phyloP scores from a whole-genome alignment of 164 flowering plant genomes.

The Malania oleifera region DNA sequence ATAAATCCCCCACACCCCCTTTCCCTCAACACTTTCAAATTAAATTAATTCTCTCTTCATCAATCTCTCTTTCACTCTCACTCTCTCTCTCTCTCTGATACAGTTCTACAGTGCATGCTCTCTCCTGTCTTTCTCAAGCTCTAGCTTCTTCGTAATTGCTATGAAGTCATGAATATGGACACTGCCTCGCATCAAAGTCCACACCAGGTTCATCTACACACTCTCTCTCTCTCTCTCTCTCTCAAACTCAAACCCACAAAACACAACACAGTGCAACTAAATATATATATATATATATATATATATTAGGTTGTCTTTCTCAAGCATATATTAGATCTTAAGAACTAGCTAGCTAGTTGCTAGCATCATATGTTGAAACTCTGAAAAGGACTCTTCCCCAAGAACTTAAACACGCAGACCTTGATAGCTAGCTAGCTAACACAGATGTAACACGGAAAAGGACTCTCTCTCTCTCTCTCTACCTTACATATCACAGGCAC shows the following conservation, averaged over 20 bases:
- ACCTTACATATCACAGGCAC: no score
- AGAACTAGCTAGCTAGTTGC: no score
- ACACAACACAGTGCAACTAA: not conserved
- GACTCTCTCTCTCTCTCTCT: slow-evolving; percentile 21
- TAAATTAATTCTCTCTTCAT: no score
- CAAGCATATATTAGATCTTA: slow-evolving; percentile 1
- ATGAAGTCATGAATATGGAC: no score
- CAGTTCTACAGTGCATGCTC: not conserved
- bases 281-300: no score
- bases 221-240: slow-evolving; percentile 4
- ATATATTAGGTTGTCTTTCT: slow-evolving; percentile 5
- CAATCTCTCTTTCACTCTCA: not conserved
- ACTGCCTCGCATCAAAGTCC: no score
- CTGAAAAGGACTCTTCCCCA: no score
- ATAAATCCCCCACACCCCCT: slow-evolving; percentile 26
- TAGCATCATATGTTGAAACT: no score
- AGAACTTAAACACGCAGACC: no score
- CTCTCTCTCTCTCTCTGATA: slow-evolving; percentile 4
- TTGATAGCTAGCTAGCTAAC: no score
- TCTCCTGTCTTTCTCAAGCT: slow-evolving; percentile 14
- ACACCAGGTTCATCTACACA: no score
- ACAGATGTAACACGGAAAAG: slow-evolving; percentile 7
- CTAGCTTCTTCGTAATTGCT: slow-evolving; percentile 1
- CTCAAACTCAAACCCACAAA: no score
- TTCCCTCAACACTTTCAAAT: not conserved